Conservation (phyloP, 306 rosid species). For the Carpinus viminea region DNA sequence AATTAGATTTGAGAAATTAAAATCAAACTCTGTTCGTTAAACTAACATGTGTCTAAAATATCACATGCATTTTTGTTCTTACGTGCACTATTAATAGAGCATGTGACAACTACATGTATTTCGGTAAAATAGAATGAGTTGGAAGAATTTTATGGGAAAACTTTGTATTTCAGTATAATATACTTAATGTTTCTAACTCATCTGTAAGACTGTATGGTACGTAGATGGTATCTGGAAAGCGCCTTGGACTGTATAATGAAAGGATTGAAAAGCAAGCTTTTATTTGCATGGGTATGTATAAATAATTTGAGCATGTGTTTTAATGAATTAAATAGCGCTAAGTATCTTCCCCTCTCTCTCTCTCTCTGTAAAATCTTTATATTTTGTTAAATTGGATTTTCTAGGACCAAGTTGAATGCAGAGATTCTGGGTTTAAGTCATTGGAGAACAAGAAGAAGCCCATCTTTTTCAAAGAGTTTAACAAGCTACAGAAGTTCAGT, state of each 20-base stretch:
- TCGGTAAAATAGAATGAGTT: no score
- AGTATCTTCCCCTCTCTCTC: no score
- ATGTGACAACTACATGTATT: no score
- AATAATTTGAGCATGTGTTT: not conserved
- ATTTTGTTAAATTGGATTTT: no score
- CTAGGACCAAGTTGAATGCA: conserved; percentile 36
- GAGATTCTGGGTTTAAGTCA: conserved; percentile 28
- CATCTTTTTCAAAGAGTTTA: conserved; percentile 37
- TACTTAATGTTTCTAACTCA: not conserved
- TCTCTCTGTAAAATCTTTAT: no score
- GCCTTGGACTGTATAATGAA: conserved; percentile 32
- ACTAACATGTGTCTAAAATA: no score
- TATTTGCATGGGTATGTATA: conserved; percentile 36
- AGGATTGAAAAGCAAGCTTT: conserved; percentile 22
- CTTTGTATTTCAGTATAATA: not conserved
- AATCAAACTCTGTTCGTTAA: no score
- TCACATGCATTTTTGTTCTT: no score
- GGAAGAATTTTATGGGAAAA: no score
- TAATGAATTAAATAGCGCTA: no score
- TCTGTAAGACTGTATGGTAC: not conserved
- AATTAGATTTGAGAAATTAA: no score
- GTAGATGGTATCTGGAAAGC: conserved; percentile 25
- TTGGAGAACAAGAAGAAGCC: conserved; percentile 36
- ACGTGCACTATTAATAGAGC: no score
- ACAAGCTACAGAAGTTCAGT: conserved; percentile 20